Percentiles rank a stretch among this genome's conserved stretches.
Evolutionary conservation across 495 filamentous ascomycete genomes (phyloP).

Genomic region (Penicillium lividum): DNA sequence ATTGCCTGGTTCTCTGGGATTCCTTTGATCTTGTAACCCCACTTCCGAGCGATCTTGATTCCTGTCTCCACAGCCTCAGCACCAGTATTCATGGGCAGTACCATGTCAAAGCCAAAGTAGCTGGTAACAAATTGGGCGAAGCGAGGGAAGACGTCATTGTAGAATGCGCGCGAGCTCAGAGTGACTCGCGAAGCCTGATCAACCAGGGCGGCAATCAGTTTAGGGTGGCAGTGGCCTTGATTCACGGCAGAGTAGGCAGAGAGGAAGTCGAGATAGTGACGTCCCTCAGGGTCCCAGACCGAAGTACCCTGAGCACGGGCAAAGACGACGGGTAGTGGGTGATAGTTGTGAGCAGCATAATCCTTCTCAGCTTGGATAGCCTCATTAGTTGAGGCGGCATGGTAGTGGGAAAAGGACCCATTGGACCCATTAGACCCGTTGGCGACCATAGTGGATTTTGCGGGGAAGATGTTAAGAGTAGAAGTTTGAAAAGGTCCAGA

Average conservation of each 20-base stretch:
- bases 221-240: conserved; percentile 97
- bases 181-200: conserved; percentile 91
- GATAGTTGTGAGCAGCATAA: conserved; percentile 97
- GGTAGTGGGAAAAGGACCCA: conserved; percentile 57
- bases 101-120: conserved; percentile 96
- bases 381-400: conserved; percentile 73
- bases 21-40: conserved; percentile 96
- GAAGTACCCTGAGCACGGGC: conserved; percentile 76
- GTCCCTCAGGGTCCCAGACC: conserved; percentile 97
- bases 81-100: conserved; percentile 98
- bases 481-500: conserved; percentile 6
- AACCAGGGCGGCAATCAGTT: conserved; percentile 83
- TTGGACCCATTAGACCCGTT: conserved; percentile 38
- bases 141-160: conserved; percentile 97
- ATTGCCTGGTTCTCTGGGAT: conserved; percentile 83
- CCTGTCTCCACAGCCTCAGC: conserved; percentile 98
- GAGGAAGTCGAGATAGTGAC: conserved; percentile 96
- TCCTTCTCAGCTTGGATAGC: conserved; percentile 80
- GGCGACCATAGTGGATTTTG: conserved; percentile 42
- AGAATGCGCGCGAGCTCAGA: conserved; percentile 92
- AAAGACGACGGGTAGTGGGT: conserved; percentile 93
- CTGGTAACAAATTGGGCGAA: conserved; percentile 91
- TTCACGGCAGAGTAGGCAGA: conserved; percentile 98
- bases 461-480: conserved; percentile 9
- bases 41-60: conserved; percentile 97